Evolutionary conservation across 441 rosid species (phyloP), one percentile per base, ranked within the genome.

Genomic region (Gossypium armourianum): DNA sequence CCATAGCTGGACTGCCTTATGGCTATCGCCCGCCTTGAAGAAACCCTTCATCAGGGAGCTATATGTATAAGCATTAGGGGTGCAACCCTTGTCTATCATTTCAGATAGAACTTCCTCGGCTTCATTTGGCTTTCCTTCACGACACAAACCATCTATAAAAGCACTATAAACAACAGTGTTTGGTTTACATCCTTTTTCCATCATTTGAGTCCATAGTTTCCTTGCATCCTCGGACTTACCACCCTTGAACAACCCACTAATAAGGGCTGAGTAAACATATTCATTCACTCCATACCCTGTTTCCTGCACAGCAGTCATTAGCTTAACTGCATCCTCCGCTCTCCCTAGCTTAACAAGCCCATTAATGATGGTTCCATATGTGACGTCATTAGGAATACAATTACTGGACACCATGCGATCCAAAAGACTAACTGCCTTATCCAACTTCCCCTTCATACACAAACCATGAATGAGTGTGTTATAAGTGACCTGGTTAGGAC

Each of bases 31-130:
- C 0, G 62, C 62, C 80, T 75, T 82, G 66, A 92, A 90, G 73
- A 82, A 92, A 62, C 97, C 97, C 81, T 77, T 90, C 87, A 94
- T 86, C 77, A 94, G 71, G 52, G 97, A 92, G 84, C 99, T 94
- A 71, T 85, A 92, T 43, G 96, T 85, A 76, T 85, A 87, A 23
- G 80, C 96, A 85, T 92, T 92, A 0, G 97, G 96, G 21, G 71
- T 70, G 75, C 88, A 86, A 15, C 91, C 90, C 52, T 77, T 84
- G 55, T 64, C 79, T 23, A 61, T 76, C 97, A 94, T 91, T 43
- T 80, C 90, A 28, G 21, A 28, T 54, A 92, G 72, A 75, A 89
- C 69, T 53, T 80, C 76, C 79, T 75, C 58, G 1, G 96, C 97
- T 79, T 94, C 94, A 24, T 87, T 74, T 1, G 81, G 83, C 77